phyloP scores from a whole-genome alignment of 2,329 filamentous ascomycete genomes.

The Pseudocercospora musae region DNA sequence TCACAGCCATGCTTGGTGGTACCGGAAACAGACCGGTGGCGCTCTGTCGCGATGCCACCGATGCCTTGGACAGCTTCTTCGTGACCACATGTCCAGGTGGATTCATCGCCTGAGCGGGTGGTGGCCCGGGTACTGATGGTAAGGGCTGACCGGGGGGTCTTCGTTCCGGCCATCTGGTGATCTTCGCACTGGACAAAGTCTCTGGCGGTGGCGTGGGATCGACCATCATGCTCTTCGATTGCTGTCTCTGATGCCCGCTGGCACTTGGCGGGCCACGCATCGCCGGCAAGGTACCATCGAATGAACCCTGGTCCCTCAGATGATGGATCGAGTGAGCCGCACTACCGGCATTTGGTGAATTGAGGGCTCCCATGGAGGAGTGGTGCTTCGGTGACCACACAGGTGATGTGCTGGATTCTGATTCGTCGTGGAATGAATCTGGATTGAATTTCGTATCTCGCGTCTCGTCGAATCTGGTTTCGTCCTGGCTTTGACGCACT shows the following conservation, averaged over 20 bases:
- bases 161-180: constrained; percentile 2
- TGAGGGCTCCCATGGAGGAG: constrained; percentile 24
- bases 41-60: constrained; percentile 4
- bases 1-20: constrained; percentile 6
- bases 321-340: constrained; percentile 14
- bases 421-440: constrained; percentile 7
- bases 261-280: constrained; percentile 1
- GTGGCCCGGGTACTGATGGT: constrained; percentile 13
- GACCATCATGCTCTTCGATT: constrained; percentile 3
- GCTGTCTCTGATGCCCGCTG: background rate
- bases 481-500: constrained; percentile 19
- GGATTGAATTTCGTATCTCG: constrained; percentile 25
- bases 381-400: constrained; percentile 19
- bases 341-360: constrained; percentile 8
- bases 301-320: constrained; percentile 1
- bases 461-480: constrained; percentile 29
- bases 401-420: background rate
- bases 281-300: background rate
- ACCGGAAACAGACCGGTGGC: constrained; percentile 11
- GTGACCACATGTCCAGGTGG: constrained; percentile 3
- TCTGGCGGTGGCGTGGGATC: constrained; percentile 2
- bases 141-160: constrained; percentile 16
- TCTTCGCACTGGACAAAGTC: constrained; percentile 3
- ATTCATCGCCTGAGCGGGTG: constrained; percentile 1
- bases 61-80: constrained; percentile 12